A percentile compares a stretch with the other conserved stretches of the same genome.
These are phyloP conservation scores for Leucocoprinus sp. DNA, from an alignment of 768 basidiomycete species.

Conservation along the genomic window DNA sequence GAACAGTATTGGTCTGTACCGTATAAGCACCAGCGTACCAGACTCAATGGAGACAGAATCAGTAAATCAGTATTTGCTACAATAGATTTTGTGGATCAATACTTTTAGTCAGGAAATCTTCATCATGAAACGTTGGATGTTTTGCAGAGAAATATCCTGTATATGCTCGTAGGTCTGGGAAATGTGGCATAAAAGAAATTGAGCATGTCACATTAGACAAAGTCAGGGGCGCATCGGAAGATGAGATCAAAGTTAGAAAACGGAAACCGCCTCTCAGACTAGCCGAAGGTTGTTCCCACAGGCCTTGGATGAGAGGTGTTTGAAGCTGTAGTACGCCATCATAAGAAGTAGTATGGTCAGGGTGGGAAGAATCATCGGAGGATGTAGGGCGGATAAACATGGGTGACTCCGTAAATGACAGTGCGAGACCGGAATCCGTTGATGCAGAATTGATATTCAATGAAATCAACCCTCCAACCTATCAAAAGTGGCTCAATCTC, in stretches of 20 bases:
- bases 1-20: constrained; percentile 48
- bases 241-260: constrained; percentile 41
- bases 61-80: no score
- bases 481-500: background rate
- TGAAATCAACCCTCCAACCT: constrained; percentile 50
- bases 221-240: constrained; percentile 23
- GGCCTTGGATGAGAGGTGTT: constrained; percentile 25
- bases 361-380: constrained; percentile 47
- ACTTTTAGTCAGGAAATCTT: constrained; percentile 44
- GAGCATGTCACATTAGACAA: constrained; percentile 42
- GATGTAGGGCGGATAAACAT: constrained; percentile 42
- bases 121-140: constrained; percentile 37
- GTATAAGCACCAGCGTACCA: constrained; percentile 61
- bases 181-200: constrained; percentile 48
- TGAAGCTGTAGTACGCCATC: constrained; percentile 34
- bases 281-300: constrained; percentile 40
- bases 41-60: constrained; percentile 22
- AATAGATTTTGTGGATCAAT: no score
- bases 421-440: constrained; percentile 29
- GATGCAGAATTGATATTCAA: constrained; percentile 31
- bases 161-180: constrained; percentile 39
- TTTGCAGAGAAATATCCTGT: constrained; percentile 43
- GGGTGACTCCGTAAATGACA: constrained; percentile 54
- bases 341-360: constrained; percentile 33
- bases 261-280: constrained; percentile 45